Base-by-base conservation (phyloP, 306 rosid genomes). In the Vigna nakashimae region DNA sequence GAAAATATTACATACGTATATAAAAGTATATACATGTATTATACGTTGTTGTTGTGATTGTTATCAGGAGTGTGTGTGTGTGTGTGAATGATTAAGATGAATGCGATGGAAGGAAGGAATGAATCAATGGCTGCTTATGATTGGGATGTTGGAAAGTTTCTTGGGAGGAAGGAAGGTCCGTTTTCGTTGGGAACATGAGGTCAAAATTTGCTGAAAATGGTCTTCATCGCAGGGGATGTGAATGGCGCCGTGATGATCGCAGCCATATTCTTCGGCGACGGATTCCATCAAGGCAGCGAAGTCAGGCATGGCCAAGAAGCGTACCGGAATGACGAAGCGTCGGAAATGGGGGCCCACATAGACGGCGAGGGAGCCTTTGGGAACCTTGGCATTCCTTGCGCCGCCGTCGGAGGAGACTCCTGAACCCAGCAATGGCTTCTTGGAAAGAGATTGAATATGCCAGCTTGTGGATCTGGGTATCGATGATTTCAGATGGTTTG, bases 151-250 rank as follows among this genome's bases (percentile, higher is more conserved):
- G 5, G 16, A 4, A 11, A 18, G 72, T 64, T 57, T 82, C 65
- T 82, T 82, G 22, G 79, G 69, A 13, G 82, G 55, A 1, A 50
- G 1, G 9, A 50, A 1, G 14, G 7, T 11, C 6, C 43, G 78
- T 38, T 79, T 55, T 6, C 50, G 53, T 52, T 62, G 69, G 51
- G 65, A 72, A 57, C 88, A 84, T 3, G 57, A 66, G 5, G 55
- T 36, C 56, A 88, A 71, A 65, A 88, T 79, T 18, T 69, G 26
- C 38, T 64, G 13, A 75, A 90, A 90, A 62, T 84, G 74, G 14
- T 90, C 51, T 81, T 88, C 92, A 48, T 88, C 89, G 45, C 94
- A 90, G 9, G 94, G 91, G 51, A 90, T 71, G 40, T 80, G 60
- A 48, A 90, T 64, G 26, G 82, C 88, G 32, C 94, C 94, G 4